Evolutionary conservation across 306 rosid species (phyloP).

Genomic region (Mimosa bimucronata): DNA sequence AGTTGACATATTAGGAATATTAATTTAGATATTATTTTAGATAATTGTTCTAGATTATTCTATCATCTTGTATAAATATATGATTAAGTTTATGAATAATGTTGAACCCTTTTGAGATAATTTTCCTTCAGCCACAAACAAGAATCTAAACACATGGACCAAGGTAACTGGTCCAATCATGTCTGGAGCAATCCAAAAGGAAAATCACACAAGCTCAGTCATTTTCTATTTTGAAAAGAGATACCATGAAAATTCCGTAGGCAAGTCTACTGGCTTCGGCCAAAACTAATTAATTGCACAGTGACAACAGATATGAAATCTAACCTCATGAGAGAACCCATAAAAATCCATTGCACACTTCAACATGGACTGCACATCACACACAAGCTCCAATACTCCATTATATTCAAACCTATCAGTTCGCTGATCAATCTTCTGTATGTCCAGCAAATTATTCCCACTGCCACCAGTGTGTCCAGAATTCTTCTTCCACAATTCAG

Average conservation of each 20-base stretch:
- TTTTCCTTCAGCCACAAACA: too few species aligned
- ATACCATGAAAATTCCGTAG: slow-evolving; percentile 1
- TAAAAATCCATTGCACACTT: slow-evolving; percentile 81
- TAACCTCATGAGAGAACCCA: slow-evolving; percentile 85
- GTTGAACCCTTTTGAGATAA: too few species aligned
- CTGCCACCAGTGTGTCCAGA: slow-evolving; percentile 64
- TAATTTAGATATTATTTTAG: too few species aligned
- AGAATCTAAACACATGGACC: neutral
- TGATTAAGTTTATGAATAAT: too few species aligned
- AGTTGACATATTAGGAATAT: too few species aligned
- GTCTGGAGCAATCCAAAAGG: neutral
- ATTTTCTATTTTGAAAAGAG: neutral
- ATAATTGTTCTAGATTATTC: too few species aligned
- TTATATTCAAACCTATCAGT: slow-evolving; percentile 81
- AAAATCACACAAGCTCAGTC: neutral
- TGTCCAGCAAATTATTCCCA: slow-evolving; percentile 69
- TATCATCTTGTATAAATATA: too few species aligned
- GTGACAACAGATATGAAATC: slow-evolving; percentile 34
- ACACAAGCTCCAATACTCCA: slow-evolving; percentile 86
- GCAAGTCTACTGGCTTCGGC: neutral
- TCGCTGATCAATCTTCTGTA: slow-evolving; percentile 83
- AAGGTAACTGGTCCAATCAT: neutral
- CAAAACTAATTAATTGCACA: slow-evolving; percentile 6
- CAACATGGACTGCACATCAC: slow-evolving; percentile 89
- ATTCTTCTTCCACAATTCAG: slow-evolving; percentile 89